A percentile compares a stretch with the other conserved stretches of the same genome.
phyloP scores from a whole-genome alignment of 805 yeast genomes.

The Nakazawaea ambrosiae region DNA sequence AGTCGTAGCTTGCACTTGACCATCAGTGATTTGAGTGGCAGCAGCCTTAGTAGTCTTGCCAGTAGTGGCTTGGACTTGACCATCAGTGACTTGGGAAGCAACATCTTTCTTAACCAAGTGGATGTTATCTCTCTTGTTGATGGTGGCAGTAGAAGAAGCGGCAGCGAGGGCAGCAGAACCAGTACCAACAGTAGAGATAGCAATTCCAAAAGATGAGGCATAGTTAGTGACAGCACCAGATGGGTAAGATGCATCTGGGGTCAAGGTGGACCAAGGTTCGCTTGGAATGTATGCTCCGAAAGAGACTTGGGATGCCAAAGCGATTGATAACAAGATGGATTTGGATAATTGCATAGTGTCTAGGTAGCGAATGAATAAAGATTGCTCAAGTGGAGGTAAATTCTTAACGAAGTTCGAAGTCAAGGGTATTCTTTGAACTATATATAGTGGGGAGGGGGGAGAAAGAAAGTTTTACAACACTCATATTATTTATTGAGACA shows the following conservation, averaged over 20 bases:
- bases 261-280: constrained; percentile 59
- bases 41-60: constrained; percentile 23
- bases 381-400: background rate
- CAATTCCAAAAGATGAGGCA: constrained; percentile 57
- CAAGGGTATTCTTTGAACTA: no score
- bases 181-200: constrained; percentile 10
- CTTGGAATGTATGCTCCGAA: constrained; percentile 48
- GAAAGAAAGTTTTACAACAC: background rate
- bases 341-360: constrained; percentile 4
- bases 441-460: no score
- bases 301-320: constrained; percentile 34
- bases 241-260: constrained; percentile 48
- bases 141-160: constrained; percentile 21
- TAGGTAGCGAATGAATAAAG: constrained; percentile 3
- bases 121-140: constrained; percentile 22
- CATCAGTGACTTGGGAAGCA: constrained; percentile 30
- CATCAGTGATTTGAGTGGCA: constrained; percentile 37
- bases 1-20: constrained; percentile 37
- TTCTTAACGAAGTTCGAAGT: no score
- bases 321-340: constrained; percentile 24
- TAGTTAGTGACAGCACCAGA: constrained; percentile 51
- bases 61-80: constrained; percentile 40
- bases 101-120: constrained; percentile 29
- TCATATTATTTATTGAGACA: no score
- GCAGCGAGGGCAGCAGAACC: constrained; percentile 16